Base-by-base conservation (phyloP, 1,284 basidiomycete genomes). In the Mrakiaceae sp. region DNA sequence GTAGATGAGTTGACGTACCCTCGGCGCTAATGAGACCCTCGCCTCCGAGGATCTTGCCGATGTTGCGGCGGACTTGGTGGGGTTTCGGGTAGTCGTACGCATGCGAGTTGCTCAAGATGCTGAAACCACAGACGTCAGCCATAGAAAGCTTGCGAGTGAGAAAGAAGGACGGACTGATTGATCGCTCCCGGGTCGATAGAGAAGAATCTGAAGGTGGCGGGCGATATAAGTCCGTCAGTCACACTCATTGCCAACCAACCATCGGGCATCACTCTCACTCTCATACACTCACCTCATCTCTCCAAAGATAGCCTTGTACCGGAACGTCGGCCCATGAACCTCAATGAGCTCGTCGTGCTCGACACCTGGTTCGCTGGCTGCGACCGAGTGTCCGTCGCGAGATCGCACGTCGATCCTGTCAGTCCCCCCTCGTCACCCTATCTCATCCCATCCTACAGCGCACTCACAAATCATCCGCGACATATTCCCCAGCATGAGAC, bases 21-120 rank as follows among this genome's bases (percentile, higher is more conserved):
- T 62, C 56, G 10, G 57, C 39, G 8, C 39, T 39, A 5, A 63
- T 52, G 6, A 66, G 16, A 2, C 65, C 65, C 11, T 63, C 49
- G 5, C 65, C 65, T 5, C 27, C 27, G 27, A 66, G 61, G 14
- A 66, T 63, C 47, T 55, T 44, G 9, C 40, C 48, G 5, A 66
- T 53, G 5, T 3, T 12, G 7, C 11, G 10, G 5, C 65, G 51
- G 2, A 60, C 44, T 5, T 11, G 6, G 3, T 6, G 52, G 7
- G 65, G 65, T 14, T 66, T 66, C 10, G 60, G 60, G 51, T 60
- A 66, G 3, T 46, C 27, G 48, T 66, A 66, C 11, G 40, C 39
- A 14, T 39, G 12, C 12, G 16, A n/a, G 39, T 48, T 27, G 27
- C 27, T 57, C 14, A 63, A 11, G 55, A 54, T 51, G 46, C 4